Conservation (phyloP, 257 asterid genomes). For the Penstemon barbatus region DNA sequence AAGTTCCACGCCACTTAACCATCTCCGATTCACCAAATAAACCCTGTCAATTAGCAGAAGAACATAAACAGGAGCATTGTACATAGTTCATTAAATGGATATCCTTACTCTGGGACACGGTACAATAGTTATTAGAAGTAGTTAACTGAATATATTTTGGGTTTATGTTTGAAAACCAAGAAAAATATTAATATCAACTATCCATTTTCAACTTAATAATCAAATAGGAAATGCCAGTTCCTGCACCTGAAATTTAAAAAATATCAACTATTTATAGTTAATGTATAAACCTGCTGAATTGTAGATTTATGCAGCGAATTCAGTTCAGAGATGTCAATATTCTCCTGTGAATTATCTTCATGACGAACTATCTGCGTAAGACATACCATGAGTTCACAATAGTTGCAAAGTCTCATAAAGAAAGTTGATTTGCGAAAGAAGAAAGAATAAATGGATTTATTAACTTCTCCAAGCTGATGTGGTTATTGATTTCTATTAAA, state of each 20-base stretch:
- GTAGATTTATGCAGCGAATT: slow-evolving; percentile 39
- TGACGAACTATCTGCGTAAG: slow-evolving; percentile 50
- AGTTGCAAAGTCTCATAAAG: background rate
- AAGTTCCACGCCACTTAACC: slow-evolving; percentile 71
- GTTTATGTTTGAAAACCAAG: background rate
- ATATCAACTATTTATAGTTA: background rate
- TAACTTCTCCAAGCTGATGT: background rate
- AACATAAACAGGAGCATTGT: background rate
- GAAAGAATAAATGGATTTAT: too few relatives aligned
- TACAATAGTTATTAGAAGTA: background rate
- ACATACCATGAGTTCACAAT: background rate
- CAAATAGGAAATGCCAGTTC: background rate
- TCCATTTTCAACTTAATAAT: background rate
- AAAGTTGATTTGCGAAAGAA: background rate
- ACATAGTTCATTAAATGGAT: background rate
- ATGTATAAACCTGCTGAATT: slow-evolving; percentile 37
- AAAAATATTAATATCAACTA: background rate
- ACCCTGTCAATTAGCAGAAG: too few relatives aligned
- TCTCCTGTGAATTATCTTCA: slow-evolving; percentile 51
- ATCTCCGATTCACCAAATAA: slow-evolving; percentile 46
- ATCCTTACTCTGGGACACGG: background rate
- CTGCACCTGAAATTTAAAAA: background rate
- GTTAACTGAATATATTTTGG: background rate
- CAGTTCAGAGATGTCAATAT: slow-evolving; percentile 61
- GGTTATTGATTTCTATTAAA: background rate